Base-by-base conservation (phyloP, 2,329 filamentous ascomycete genomes). In the Apiospora arundinis region DNA sequence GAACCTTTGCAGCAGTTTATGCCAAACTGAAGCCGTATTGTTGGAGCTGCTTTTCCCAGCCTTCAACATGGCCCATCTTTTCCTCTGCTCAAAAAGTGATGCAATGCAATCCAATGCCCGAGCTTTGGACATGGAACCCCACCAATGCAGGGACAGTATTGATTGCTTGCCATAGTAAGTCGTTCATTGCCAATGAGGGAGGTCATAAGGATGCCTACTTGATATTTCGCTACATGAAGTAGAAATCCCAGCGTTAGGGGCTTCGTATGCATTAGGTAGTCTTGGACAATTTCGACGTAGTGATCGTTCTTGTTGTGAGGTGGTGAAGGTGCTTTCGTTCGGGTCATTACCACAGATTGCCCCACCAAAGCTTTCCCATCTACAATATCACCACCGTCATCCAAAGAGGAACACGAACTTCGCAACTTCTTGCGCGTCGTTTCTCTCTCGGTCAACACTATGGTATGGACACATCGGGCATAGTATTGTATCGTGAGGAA, bases 361-460 rank as follows among this genome's bases (percentile, higher is more conserved):
- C 77, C 77, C 77, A 77, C 77, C 74, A 78, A 74, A 78, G 76
- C 77, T 77, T 68, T 70, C 32, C 44, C 68, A 56, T 70, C 67
- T 72, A 70, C 71, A 73, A 76, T 74, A 63, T 63, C 56, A 63
- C 56, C 56, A 63, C 18, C 56, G 32, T 63, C 56, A 63, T 63
- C 56, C 37, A 63, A 32, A 37, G 56, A 63, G 56, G 56, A 63
- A 14, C 18, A 40, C 32, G 14, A 63, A 18, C 21, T n/a, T 40
- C 32, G 56, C 21, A 40, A 21, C 56, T 40, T 12, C 32, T 63
- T 63, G 56, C 32, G 56, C 56, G 18, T 4, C 32, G 37, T 28
- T 40, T 40, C 32, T 40, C 32, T 40, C 32, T 23, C 21, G 11
- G 56, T 23, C 32, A 40, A 21, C 56, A 63, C 12, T 12, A 63